Conservation (phyloP, 139 green algal species). For the Micromonas pusilla region DNA sequence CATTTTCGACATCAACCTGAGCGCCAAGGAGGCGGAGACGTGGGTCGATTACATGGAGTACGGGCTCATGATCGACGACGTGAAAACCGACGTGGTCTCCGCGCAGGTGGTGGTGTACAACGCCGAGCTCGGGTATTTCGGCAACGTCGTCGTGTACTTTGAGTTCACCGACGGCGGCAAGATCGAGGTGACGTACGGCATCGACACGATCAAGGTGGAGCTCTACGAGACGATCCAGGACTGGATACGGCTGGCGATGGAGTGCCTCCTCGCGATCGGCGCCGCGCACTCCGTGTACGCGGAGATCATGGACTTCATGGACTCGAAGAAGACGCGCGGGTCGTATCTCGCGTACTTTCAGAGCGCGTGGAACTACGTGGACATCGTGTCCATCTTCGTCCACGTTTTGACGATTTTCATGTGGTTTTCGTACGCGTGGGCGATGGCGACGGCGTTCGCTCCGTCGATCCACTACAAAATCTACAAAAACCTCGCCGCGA, state of each 20-base stretch:
- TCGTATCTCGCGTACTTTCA: conserved; percentile 42
- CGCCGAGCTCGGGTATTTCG: conserved; percentile 63
- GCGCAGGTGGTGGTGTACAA: conserved; percentile 78
- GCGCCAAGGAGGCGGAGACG: not conserved
- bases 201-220: conserved; percentile 66
- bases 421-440: conserved; percentile 57
- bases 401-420: conserved; percentile 51
- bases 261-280: conserved; percentile 40
- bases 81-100: conserved; percentile 49
- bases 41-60: conserved; percentile 5
- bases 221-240: conserved; percentile 52
- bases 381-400: conserved; percentile 60
- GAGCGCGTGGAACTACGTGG: conserved; percentile 60
- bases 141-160: conserved; percentile 47
- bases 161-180: conserved; percentile 58
- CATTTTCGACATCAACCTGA: conserved; percentile 74
- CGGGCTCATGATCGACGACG: not conserved
- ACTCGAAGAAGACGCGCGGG: conserved; percentile 34
- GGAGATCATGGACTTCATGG: conserved; percentile 37
- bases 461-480: conserved; percentile 1
- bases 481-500: conserved; percentile 19
- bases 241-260: conserved; percentile 20
- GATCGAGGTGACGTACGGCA: conserved; percentile 60
- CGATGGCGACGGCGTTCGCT: conserved; percentile 45
- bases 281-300: conserved; percentile 53